A percentile compares a stretch with the other conserved stretches of the same genome.
phyloP scores from a whole-genome alignment of 2,329 filamentous ascomycete genomes.

The Dactylellina parvicollis region DNA sequence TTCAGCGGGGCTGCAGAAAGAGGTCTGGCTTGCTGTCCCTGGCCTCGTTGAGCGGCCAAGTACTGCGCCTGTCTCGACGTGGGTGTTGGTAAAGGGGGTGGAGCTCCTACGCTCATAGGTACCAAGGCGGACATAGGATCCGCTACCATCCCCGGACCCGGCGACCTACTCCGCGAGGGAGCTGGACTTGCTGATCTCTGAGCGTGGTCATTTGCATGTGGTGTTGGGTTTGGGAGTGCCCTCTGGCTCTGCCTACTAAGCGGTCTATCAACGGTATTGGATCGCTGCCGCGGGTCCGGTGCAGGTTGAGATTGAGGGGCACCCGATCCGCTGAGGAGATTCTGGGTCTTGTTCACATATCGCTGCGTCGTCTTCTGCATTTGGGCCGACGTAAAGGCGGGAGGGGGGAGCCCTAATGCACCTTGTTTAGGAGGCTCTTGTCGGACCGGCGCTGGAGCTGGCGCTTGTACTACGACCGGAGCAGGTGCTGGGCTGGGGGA shows the following conservation, averaged over 20 bases:
- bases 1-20: constrained; percentile 24
- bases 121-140: constrained; percentile 48
- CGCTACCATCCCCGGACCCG: constrained; percentile 12
- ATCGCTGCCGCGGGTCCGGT: constrained; percentile 57
- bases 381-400: constrained; percentile 88
- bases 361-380: constrained; percentile 96
- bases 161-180: constrained; percentile 10
- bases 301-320: constrained; percentile 61
- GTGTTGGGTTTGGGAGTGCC: constrained; percentile 35
- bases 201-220: neutral
- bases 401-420: constrained; percentile 81
- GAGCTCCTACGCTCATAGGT: constrained; percentile 19
- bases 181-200: constrained; percentile 37
- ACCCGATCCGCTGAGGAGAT: constrained; percentile 70
- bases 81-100: constrained; percentile 36
- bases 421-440: constrained; percentile 69
- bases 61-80: constrained; percentile 45
- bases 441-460: constrained; percentile 37
- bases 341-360: constrained; percentile 83
- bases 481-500: constrained; percentile 15
- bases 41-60: constrained; percentile 29
- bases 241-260: constrained; percentile 39
- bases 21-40: constrained; percentile 7
- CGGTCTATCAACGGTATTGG: constrained; percentile 56
- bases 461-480: constrained; percentile 1